phyloP scores from a whole-genome alignment of 768 basidiomycete species.

The Mycena olivaceomarginata region DNA sequence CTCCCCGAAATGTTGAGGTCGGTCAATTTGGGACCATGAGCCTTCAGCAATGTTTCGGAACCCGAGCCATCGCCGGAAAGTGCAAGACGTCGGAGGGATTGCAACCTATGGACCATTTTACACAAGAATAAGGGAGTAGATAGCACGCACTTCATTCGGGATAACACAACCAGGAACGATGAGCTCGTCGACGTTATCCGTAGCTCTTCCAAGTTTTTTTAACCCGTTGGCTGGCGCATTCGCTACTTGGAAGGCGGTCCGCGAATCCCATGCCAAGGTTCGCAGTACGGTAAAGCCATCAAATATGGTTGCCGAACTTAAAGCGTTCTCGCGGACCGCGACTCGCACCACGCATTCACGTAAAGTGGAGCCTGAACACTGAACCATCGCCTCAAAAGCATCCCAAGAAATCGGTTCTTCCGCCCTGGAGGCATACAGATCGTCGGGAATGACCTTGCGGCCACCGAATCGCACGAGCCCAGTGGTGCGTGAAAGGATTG shows the following conservation, averaged over 20 bases:
- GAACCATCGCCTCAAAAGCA: constrained; percentile 14
- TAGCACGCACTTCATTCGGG: neutral
- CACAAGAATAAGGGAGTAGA: neutral
- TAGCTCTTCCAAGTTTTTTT: no score
- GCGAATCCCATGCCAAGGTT: neutral
- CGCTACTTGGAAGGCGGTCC: neutral
- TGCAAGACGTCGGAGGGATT: neutral
- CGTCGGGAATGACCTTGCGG: no score
- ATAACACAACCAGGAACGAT: neutral
- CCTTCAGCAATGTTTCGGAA: neutral
- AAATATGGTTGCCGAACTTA: neutral
- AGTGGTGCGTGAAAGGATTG: constrained; percentile 8
- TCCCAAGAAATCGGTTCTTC: neutral
- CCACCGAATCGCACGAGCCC: neutral
- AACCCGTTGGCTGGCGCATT: no score
- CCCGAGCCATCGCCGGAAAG: no score
- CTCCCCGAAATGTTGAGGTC: neutral
- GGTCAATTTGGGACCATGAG: neutral
- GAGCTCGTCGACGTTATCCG: no score
- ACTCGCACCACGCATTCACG: neutral
- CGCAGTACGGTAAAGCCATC: neutral
- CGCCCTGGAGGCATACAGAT: neutral
- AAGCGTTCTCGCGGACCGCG: neutral
- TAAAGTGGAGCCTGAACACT: neutral
- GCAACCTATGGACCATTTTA: neutral